Percentiles rank a stretch among this genome's conserved stretches.
These are phyloP conservation scores for Sporothrix luriei DNA, from an alignment of 2,329 filamentous ascomycete species.

Conservation along the genomic window DNA sequence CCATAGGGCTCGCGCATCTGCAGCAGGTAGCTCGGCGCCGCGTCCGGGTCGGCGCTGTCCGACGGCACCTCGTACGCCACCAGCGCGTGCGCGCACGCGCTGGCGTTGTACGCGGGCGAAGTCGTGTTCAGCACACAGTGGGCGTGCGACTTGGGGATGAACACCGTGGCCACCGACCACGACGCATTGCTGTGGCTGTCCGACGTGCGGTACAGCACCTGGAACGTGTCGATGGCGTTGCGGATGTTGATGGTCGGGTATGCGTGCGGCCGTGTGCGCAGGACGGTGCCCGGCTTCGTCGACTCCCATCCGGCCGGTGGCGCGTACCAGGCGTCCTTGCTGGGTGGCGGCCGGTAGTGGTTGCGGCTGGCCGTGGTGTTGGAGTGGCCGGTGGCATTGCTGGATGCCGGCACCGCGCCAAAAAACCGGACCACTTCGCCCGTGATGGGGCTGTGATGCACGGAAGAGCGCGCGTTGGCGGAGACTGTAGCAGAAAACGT, in stretches of 20 bases:
- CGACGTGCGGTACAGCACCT: slow-evolving; percentile 45
- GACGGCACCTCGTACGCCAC: slow-evolving; percentile 48
- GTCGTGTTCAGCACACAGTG: slow-evolving; percentile 1
- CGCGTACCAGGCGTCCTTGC: slow-evolving; percentile 36
- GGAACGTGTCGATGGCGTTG: slow-evolving; percentile 35
- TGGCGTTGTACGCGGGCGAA: neutral
- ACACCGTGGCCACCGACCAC: slow-evolving; percentile 46
- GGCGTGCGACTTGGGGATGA: slow-evolving; percentile 37
- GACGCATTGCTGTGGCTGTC: slow-evolving; percentile 42
- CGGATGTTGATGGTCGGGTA: slow-evolving; percentile 36
- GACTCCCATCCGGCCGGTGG: slow-evolving; percentile 33
- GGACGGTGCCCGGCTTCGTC: slow-evolving; percentile 30
- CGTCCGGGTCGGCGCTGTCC: slow-evolving; percentile 46
- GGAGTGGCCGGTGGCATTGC: neutral
- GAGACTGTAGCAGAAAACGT: neutral
- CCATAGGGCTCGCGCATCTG: slow-evolving; percentile 36
- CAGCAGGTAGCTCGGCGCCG: slow-evolving; percentile 43
- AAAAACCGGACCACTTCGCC: slow-evolving; percentile 1
- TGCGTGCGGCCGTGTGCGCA: slow-evolving; percentile 33
- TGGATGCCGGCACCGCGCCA: neutral
- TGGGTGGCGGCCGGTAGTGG: slow-evolving; percentile 33
- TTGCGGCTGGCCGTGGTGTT: neutral
- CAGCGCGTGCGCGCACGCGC: slow-evolving; percentile 35
- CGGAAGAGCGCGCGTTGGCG: neutral
- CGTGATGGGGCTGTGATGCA: slow-evolving; percentile 5